phyloP scores from a whole-genome alignment of 2,329 filamentous ascomycete species.

The Monosporascus sp. region DNA sequence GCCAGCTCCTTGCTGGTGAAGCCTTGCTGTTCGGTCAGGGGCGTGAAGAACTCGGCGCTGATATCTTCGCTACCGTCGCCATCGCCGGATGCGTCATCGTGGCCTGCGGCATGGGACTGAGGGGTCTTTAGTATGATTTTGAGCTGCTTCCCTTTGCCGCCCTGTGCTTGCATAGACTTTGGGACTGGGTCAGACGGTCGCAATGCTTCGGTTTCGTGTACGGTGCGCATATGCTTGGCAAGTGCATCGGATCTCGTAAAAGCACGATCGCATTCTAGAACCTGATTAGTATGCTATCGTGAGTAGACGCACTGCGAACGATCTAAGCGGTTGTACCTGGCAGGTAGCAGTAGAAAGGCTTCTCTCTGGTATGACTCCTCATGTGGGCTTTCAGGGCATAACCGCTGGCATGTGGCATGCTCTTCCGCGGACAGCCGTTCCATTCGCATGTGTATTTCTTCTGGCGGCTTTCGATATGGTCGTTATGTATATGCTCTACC shows the following conservation, averaged over 20 bases:
- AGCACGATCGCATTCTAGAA: slow-evolving; percentile 86
- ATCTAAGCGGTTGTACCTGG: slow-evolving; percentile 58
- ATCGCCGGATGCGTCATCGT: slow-evolving; percentile 51
- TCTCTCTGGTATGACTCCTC: slow-evolving; percentile 95
- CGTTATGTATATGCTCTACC: slow-evolving; percentile 82
- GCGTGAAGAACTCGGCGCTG: slow-evolving; percentile 54
- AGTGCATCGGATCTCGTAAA: slow-evolving; percentile 95
- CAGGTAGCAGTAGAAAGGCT: slow-evolving; percentile 94
- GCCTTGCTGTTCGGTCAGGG: slow-evolving; percentile 50
- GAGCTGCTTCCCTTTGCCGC: slow-evolving; percentile 46
- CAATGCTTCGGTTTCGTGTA: slow-evolving; percentile 93
- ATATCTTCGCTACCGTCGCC: slow-evolving; percentile 50
- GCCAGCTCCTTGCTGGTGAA: slow-evolving; percentile 63
- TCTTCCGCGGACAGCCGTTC: slow-evolving; percentile 83
- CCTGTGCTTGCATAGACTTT: slow-evolving; percentile 56
- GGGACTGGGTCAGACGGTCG: slow-evolving; percentile 73
- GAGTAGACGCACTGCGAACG: not conserved
- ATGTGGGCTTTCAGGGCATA: slow-evolving; percentile 97
- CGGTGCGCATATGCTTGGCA: slow-evolving; percentile 97
- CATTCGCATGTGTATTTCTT: slow-evolving; percentile 99
- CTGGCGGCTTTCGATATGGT: slow-evolving; percentile 87
- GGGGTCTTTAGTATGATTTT: slow-evolving; percentile 62
- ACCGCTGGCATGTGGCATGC: slow-evolving; percentile 86
- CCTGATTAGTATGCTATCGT: not conserved
- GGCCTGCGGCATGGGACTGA: slow-evolving; percentile 52